These are phyloP conservation scores for Crucibulum laeve DNA, from an alignment of 768 basidiomycete species.

Conservation along the genomic window DNA sequence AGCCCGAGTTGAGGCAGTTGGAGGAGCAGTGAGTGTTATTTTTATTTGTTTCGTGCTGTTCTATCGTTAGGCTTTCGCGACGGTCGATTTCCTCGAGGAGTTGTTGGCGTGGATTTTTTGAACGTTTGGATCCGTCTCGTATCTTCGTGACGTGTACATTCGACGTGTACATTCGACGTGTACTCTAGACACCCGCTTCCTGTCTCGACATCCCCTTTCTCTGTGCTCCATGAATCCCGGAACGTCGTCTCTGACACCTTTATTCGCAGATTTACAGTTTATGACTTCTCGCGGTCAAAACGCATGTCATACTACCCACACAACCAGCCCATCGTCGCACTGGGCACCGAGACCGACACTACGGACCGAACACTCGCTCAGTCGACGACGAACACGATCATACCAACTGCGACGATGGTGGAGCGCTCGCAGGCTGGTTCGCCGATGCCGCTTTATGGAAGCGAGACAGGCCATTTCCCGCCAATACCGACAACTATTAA, in stretches of 20 bases:
- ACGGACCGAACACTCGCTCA: constrained; percentile 38
- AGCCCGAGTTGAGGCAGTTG: constrained; percentile 85
- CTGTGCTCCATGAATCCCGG: too few relatives aligned
- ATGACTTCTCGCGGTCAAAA: constrained; percentile 72
- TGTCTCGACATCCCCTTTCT: too few relatives aligned
- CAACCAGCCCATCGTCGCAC: constrained; percentile 56
- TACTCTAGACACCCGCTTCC: too few relatives aligned
- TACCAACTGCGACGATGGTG: constrained; percentile 42
- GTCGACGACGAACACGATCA: constrained; percentile 36
- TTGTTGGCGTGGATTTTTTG: too few relatives aligned
- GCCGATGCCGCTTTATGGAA: constrained; percentile 32
- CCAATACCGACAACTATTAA: constrained; percentile 17
- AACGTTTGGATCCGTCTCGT: too few relatives aligned
- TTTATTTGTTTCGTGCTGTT: not conserved
- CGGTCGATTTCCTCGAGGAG: too few relatives aligned
- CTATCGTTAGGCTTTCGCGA: too few relatives aligned
- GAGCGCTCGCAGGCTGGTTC: constrained; percentile 46
- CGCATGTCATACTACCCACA: constrained; percentile 88
- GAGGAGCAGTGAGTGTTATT: constrained; percentile 76
- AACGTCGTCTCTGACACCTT: too few relatives aligned
- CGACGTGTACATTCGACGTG: too few relatives aligned
- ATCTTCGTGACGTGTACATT: too few relatives aligned
- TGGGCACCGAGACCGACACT: constrained; percentile 34
- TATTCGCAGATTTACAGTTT: constrained; percentile 74
- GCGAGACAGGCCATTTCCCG: constrained; percentile 21